These are phyloP conservation scores for Geotrichum bryndzae DNA, from an alignment of 1,139 yeast species.

Conservation along the genomic window DNA sequence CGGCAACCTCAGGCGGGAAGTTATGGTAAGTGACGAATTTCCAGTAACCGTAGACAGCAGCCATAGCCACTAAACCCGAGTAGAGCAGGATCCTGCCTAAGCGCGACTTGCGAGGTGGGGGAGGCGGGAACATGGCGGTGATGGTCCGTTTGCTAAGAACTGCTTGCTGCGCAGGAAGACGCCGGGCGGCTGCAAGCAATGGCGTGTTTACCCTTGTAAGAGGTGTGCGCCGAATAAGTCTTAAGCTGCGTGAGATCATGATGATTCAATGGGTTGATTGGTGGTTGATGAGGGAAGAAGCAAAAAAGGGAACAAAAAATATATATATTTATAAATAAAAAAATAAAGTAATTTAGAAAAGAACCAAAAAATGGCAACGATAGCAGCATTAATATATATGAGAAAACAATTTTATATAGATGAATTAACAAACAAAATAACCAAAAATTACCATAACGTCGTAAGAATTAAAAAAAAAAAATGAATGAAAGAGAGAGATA, in stretches of 20 bases:
- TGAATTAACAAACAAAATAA: background rate
- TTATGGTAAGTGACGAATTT: constrained; percentile 29
- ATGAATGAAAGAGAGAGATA: background rate
- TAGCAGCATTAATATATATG: background rate
- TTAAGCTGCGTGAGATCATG: constrained; percentile 2
- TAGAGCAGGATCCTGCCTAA: background rate
- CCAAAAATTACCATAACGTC: background rate
- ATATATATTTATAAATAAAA: background rate
- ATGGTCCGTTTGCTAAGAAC: background rate
- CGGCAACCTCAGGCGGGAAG: constrained; percentile 58
- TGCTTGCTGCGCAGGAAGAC: background rate
- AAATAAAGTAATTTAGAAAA: background rate
- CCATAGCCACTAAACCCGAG: constrained; percentile 2
- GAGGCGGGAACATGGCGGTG: constrained; percentile 11
- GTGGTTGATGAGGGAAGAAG: background rate
- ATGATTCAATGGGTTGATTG: background rate
- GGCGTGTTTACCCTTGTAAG: background rate
- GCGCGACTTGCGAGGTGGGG: constrained; percentile 1
- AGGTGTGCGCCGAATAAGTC: background rate
- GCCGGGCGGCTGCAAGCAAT: background rate
- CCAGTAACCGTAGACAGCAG: constrained; percentile 12
- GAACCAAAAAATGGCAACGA: background rate
- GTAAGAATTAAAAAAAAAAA: background rate
- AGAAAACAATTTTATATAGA: background rate
- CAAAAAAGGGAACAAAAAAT: background rate